Conservation (phyloP, 2,329 filamentous ascomycete genomes). For the Penicillium glabrum region DNA sequence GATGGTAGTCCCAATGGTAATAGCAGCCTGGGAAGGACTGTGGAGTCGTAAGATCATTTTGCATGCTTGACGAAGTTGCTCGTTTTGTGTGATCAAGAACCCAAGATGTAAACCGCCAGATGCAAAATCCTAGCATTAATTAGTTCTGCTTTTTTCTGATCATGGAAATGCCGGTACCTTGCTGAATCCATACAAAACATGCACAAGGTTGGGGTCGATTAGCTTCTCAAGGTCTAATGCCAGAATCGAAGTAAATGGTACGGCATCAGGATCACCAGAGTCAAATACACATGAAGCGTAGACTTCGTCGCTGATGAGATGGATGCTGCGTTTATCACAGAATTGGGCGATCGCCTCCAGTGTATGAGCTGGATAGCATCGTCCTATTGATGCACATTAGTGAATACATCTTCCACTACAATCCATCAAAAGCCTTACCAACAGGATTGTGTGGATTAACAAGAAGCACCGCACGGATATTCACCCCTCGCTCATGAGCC, state of each 20-base stretch:
- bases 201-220: conserved; percentile 51
- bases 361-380: conserved; percentile 47
- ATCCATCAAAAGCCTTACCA: conserved; percentile 20
- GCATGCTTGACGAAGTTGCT: conserved; percentile 25
- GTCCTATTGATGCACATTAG: conserved; percentile 17
- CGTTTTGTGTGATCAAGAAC: conserved; percentile 28
- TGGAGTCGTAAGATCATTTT: conserved; percentile 31
- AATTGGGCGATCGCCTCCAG: conserved; percentile 49
- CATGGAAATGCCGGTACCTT: conserved; percentile 25
- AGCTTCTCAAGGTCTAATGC: conserved; percentile 42
- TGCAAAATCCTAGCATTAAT: conserved; percentile 28
- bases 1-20: conserved; percentile 31
- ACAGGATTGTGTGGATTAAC: conserved; percentile 49
- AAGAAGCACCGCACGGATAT: conserved; percentile 43
- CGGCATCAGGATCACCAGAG: conserved; percentile 31
- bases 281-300: conserved; percentile 55
- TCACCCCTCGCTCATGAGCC: conserved; percentile 33
- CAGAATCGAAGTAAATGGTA: conserved; percentile 49
- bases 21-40: conserved; percentile 24
- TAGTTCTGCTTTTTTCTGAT: neutral
- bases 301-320: conserved; percentile 58
- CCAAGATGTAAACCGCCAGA: conserved; percentile 31
- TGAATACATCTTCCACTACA: neutral
- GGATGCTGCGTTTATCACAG: conserved; percentile 50
- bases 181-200: conserved; percentile 49